These are phyloP conservation scores for Tricholomella constricta DNA, from an alignment of 768 basidiomycete genomes.

Conservation along the genomic window DNA sequence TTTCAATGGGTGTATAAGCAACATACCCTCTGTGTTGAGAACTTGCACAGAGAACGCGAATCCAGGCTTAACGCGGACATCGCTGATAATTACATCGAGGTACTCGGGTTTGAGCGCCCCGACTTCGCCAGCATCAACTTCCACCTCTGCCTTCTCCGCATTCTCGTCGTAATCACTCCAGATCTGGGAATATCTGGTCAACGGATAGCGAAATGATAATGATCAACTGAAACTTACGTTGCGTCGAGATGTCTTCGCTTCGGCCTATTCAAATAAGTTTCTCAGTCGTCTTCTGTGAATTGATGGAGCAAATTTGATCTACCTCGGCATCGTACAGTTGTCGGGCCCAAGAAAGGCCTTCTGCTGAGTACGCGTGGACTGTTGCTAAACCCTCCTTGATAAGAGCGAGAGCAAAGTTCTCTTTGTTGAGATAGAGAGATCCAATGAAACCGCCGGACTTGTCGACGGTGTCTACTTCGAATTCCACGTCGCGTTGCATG, in stretches of 20 bases:
- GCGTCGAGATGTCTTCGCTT: constrained; percentile 76
- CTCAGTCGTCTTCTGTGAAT: constrained; percentile 4
- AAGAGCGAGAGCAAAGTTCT: constrained; percentile 85
- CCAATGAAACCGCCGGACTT: constrained; percentile 98
- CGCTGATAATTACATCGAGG: constrained; percentile 89
- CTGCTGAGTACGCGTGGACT: constrained; percentile 88
- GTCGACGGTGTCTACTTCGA: constrained; percentile 87
- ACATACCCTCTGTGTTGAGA: constrained; percentile 85
- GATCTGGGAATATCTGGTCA: constrained; percentile 49
- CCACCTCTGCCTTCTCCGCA: constrained; percentile 56
- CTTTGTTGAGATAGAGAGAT: constrained; percentile 80
- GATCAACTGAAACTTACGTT: constrained; percentile 58
- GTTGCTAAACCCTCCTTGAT: constrained; percentile 85
- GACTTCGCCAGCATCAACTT: constrained; percentile 44
- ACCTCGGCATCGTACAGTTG: constrained; percentile 88
- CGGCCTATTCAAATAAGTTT: constrained; percentile 46
- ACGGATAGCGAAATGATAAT: not conserved
- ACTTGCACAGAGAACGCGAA: constrained; percentile 93
- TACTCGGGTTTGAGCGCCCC: constrained; percentile 79
- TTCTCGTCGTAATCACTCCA: constrained; percentile 86
- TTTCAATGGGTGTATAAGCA: not conserved
- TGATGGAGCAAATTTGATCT: constrained; percentile 4
- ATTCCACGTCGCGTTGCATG: constrained; percentile 95
- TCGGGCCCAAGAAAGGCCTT: constrained; percentile 74
- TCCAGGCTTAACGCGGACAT: constrained; percentile 71